Percentiles rank a stretch among this genome's conserved stretches.
Evolutionary conservation across 306 rosid species (phyloP).

Genomic region (Gillenia trifoliata): DNA sequence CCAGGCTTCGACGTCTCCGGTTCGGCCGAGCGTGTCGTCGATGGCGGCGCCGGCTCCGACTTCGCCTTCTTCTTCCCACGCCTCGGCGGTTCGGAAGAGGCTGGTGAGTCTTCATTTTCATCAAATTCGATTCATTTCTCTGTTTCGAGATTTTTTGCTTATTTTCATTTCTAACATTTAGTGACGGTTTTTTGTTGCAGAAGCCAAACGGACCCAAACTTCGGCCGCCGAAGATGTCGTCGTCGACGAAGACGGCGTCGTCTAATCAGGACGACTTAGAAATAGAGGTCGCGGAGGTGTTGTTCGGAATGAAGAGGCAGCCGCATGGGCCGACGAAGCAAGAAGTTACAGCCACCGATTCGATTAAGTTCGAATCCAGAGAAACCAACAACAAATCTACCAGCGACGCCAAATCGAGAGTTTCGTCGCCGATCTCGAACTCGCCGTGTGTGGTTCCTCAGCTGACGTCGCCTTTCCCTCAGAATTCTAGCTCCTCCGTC

Average conservation of each 20-base stretch:
- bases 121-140: not conserved
- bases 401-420: constrained; percentile 57
- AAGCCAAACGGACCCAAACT: constrained; percentile 70
- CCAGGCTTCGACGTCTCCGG: constrained; percentile 82
- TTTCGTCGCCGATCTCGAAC: constrained; percentile 78
- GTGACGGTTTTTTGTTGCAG: constrained; percentile 44
- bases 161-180: not conserved
- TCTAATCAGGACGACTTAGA: constrained; percentile 86
- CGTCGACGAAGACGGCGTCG: constrained; percentile 53
- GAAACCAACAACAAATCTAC: constrained; percentile 50
- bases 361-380: constrained; percentile 48
- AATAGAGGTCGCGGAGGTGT: constrained; percentile 93
- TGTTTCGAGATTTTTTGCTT: not conserved
- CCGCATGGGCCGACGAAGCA: constrained; percentile 83
- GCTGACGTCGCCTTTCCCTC: constrained; percentile 36
- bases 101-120: constrained; percentile 48
- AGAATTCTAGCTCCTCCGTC: constrained; percentile 48
- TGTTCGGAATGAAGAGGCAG: constrained; percentile 87
- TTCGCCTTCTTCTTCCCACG: constrained; percentile 89
- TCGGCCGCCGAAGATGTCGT: constrained; percentile 58
- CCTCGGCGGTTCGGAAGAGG: constrained; percentile 63
- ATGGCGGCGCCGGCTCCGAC: constrained; percentile 40
- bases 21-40: constrained; percentile 39
- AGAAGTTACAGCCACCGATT: constrained; percentile 44
- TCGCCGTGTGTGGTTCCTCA: constrained; percentile 32